Conservation (phyloP, 345 rosid species). For the Triadica sebifera region DNA sequence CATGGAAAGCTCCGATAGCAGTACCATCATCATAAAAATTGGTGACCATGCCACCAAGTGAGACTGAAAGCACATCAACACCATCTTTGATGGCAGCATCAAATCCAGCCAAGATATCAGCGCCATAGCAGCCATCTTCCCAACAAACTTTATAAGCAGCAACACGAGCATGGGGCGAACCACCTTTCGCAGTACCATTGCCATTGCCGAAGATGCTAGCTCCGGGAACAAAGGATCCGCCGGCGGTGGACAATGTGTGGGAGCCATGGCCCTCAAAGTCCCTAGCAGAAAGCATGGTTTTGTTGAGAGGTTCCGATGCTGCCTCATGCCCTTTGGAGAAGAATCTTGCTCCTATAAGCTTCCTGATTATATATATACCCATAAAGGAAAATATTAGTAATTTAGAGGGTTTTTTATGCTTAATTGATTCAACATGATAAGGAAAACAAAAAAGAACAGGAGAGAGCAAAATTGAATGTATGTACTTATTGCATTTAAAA, state of each 20-base stretch:
- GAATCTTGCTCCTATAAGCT: constrained; percentile 27
- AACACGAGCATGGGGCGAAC: constrained; percentile 53
- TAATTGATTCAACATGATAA: too few species aligned
- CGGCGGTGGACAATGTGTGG: constrained; percentile 37
- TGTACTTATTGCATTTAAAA: not conserved
- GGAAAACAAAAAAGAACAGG: not conserved
- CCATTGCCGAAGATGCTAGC: constrained; percentile 30
- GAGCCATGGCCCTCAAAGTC: constrained; percentile 33
- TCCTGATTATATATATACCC: not conserved
- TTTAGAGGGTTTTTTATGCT: too few species aligned
- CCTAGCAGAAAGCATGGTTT: constrained; percentile 10
- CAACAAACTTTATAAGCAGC: constrained; percentile 60
- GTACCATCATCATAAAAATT: not conserved
- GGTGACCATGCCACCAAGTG: constrained; percentile 27
- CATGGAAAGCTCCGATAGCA: constrained; percentile 13
- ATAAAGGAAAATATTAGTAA: too few species aligned
- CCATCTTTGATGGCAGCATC: constrained; percentile 54
- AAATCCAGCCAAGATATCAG: constrained; percentile 52
- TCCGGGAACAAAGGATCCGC: constrained; percentile 18
- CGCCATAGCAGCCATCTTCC: constrained; percentile 38
- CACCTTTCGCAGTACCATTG: constrained; percentile 64
- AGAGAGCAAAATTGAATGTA: not conserved
- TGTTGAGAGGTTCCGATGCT: not conserved
- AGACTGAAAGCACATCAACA: constrained; percentile 48
- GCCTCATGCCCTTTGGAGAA: constrained; percentile 20